Conservation (phyloP, 176 grass and related monocot genomes). For the Calamus simplicifolius region DNA sequence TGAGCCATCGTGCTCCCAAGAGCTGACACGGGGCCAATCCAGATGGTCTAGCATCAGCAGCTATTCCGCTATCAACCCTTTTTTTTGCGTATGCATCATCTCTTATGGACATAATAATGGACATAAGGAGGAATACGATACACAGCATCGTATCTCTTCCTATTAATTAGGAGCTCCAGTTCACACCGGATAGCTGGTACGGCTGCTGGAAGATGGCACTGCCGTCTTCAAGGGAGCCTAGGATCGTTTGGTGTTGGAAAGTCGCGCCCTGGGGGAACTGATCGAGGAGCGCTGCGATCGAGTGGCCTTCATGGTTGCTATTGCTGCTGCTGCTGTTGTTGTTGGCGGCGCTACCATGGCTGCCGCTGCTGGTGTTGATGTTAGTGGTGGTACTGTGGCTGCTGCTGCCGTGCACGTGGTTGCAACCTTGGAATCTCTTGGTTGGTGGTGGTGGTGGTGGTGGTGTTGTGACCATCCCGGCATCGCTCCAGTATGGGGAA, state of each 20-base stretch:
- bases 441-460: conserved; percentile 33
- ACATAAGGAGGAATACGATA: too few species aligned
- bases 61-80: too few species aligned
- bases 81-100: too few species aligned
- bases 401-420: background rate
- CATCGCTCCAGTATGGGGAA: conserved; percentile 46
- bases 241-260: conserved; percentile 25
- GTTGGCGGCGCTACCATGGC: conserved; percentile 25
- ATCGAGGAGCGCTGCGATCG: conserved; percentile 23
- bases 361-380: conserved; percentile 15
- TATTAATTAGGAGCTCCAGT: conserved; percentile 66
- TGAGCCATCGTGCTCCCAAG: too few species aligned
- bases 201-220: conserved; percentile 47
- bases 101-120: too few species aligned
- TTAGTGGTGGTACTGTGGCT: conserved; percentile 15
- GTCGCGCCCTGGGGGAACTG: conserved; percentile 12
- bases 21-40: too few species aligned
- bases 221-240: conserved; percentile 25
- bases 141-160: conserved; percentile 1
- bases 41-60: too few species aligned
- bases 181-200: conserved; percentile 56
- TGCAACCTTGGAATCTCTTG: conserved; percentile 29
- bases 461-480: conserved; percentile 16
- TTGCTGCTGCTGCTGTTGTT: background rate
- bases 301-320: conserved; percentile 14